phyloP scores from a whole-genome alignment of 352 stramenopile genomes.

The Globisporangium carolinianum region DNA sequence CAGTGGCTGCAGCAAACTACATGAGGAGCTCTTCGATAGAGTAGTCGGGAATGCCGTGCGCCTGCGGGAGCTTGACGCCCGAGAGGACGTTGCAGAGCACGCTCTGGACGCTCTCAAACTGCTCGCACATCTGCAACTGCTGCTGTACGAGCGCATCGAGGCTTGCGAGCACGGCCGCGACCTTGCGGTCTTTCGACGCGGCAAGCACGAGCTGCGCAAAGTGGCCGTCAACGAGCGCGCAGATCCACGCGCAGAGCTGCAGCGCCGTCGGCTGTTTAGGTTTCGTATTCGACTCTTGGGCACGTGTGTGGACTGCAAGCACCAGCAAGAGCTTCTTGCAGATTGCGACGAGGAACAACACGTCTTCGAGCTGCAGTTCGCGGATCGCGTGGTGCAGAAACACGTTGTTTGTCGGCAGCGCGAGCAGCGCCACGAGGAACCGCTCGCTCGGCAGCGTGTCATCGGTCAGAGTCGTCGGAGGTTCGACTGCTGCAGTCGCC shows the following conservation, averaged over 20 bases:
- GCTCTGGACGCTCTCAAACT: conserved; percentile 62
- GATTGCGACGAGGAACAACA: conserved; percentile 55
- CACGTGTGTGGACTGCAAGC: conserved; percentile 16
- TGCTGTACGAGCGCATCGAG: conserved; percentile 50
- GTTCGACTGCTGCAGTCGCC: conserved; percentile 6
- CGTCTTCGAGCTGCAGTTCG: conserved; percentile 58
- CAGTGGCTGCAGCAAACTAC: conserved; percentile 16
- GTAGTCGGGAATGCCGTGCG: conserved; percentile 66
- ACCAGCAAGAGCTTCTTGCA: conserved; percentile 64
- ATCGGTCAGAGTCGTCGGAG: not conserved
- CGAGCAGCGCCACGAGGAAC: conserved; percentile 48
- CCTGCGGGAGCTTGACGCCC: conserved; percentile 54
- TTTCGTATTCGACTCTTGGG: conserved; percentile 9
- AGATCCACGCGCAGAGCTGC: conserved; percentile 69
- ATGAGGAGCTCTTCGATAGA: conserved; percentile 69
- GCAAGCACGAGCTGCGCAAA: conserved; percentile 58
- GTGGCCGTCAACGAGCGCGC: conserved; percentile 66
- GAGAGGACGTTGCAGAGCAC: conserved; percentile 77
- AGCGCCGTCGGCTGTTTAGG: conserved; percentile 27
- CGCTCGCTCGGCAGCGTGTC: conserved; percentile 28
- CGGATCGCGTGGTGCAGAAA: conserved; percentile 77
- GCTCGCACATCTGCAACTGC: conserved; percentile 42
- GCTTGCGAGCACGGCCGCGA: conserved; percentile 34
- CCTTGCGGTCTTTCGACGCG: conserved; percentile 32
- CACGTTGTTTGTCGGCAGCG: conserved; percentile 56